phyloP scores from a whole-genome alignment of 192 early-diverging fungal species.

The Pecoramyces ruminantium region DNA sequence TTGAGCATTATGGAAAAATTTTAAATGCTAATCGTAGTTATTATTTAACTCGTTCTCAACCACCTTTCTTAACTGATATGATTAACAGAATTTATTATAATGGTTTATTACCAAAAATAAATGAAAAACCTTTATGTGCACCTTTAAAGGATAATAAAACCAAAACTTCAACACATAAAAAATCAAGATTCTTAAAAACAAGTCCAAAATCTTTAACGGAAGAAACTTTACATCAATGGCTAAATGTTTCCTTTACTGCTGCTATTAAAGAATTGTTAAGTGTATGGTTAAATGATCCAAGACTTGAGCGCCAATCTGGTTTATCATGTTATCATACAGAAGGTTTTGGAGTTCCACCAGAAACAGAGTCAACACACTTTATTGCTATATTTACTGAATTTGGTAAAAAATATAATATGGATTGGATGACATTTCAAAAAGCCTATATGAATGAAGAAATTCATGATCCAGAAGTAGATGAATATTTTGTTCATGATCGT shows the following conservation, averaged over 20 bases:
- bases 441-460: constrained; percentile 53
- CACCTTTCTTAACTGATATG: constrained; percentile 98
- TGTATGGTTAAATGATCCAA: constrained; percentile 73
- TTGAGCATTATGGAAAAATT: constrained; percentile 96
- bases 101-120: constrained; percentile 21
- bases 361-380: constrained; percentile 86
- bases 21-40: constrained; percentile 96
- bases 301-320: constrained; percentile 56
- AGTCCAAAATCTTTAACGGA: constrained; percentile 1
- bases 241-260: constrained; percentile 31
- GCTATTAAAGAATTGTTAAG: constrained; percentile 81
- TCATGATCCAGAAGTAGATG: constrained; percentile 69
- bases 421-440: constrained; percentile 51
- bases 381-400: background rate
- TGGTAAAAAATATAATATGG: constrained; percentile 11
- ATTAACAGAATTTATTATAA: constrained; percentile 53
- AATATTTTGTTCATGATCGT: constrained; percentile 92
- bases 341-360: constrained; percentile 90
- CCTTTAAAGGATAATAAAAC: too few relatives aligned
- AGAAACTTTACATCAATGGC: constrained; percentile 58
- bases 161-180: background rate
- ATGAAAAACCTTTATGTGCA: too few relatives aligned
- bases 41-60: constrained; percentile 91
- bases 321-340: constrained; percentile 73
- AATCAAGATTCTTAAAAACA: constrained; percentile 5